Base-by-base conservation (phyloP, 2,329 filamentous ascomycete species). In the Botrytis elliptica region DNA sequence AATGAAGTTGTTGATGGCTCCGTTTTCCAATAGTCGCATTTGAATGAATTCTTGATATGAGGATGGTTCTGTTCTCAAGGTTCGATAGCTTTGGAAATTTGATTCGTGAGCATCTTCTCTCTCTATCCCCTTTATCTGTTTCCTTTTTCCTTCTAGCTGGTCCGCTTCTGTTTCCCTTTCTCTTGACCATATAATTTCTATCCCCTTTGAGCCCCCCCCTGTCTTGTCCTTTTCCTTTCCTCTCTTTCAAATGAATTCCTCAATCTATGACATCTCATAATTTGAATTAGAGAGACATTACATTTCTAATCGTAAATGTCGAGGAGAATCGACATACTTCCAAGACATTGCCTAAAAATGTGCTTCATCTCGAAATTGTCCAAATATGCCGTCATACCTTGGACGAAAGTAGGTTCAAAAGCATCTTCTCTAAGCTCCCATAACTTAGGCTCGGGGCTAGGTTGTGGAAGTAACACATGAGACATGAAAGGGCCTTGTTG, bases 261-360 rank as follows among this genome's bases (percentile, higher is more conserved):
- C 22, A n/a, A 52, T 10, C 10, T 12, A 52, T 52, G 10, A 5
- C 46, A 25, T 52, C 25, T 14, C 25, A n/a, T 5, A n/a, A 52
- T 14, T 5, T 1, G 4, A 12, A n/a, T 1, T 25, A 4, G 22
- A 52, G 49, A 12, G 1, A n/a, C 10, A 6, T n/a, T 14, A 14
- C 7, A n/a, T 52, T 52, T n/a, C n/a, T 14, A 52, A 52, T 55
- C 49, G 1, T 5, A n/a, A 10, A 25, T 49, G 8, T 22, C 8
- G 46, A 49, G 20, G 46, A 22, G 20, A 49, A 20, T 49, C 8
- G 18, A 22, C 20, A 46, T 22, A 20, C 22, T 22, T 46, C 3
- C 44, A 46, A 46, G 18, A 9, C 20, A 46, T 46, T 22, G 7
- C 44, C 20, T 46, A n/a, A 52, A 1, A 52, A 55, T 55, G 14